Evolutionary conservation across 208 protist genomes (phyloP), one percentile per base, ranked within the genome.

Genomic region (Trypanosomatidae sp.): DNA sequence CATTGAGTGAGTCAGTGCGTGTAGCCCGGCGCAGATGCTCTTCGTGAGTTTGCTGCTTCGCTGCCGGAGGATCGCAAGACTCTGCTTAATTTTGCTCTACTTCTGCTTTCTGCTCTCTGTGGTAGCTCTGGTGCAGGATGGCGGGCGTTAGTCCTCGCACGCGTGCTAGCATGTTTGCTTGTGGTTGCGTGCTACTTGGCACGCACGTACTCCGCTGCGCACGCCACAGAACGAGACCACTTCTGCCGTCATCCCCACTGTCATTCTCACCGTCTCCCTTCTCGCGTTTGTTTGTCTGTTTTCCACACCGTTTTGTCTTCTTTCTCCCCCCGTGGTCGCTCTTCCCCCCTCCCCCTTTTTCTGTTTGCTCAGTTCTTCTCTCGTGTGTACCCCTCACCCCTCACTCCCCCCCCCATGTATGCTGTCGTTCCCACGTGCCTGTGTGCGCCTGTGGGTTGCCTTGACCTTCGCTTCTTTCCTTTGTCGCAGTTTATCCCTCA

Each of bases 301-400:
- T 10, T 4, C 47, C 47, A 7, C 19, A n/a, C n/a, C n/a, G n/a
- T n/a, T n/a, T n/a, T n/a, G n/a, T n/a, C n/a, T 56, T 62, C 58
- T 62, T 43, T 43, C 6, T 60, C n/a, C 55, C 28, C 55, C 4
- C 30, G 12, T 41, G 52, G 22, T 71, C n/a, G 2, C 33, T 47
- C 28, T 25, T 44, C 36, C 8, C 56, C 73, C 68, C 56, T 72
- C 6, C 66, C 53, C 66, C 36, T 77, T 41, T 72, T 39, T 65
- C 50, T 76, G 52, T 65, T 30, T 74, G 49, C 41, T 75, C 59
- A 77, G 41, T 52, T 46, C 66, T 74, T 70, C 53, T 69, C 52
- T 28, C 22, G 33, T 70, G 47, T 50, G 12, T 66, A 25, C 6
- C 15, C n/a, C 7, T n/a, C 25, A n/a, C 33, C 17, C 5, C 19